These are phyloP conservation scores for Thielaviopsis euricoi DNA, from an alignment of 2,329 filamentous ascomycete species.

Conservation along the genomic window DNA sequence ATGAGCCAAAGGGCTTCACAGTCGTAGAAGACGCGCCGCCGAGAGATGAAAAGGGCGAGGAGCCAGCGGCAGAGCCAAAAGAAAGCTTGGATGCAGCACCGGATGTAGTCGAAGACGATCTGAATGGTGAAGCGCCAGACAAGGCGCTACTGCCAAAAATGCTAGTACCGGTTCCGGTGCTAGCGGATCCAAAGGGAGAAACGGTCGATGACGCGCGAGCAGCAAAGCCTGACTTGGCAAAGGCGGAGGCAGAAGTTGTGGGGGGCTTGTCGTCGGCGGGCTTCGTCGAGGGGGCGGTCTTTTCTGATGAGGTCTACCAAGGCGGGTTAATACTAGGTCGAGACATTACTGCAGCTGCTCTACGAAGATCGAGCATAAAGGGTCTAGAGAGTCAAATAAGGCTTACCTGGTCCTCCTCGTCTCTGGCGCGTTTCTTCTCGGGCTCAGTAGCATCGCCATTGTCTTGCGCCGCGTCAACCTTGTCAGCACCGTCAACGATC, in stretches of 20 bases:
- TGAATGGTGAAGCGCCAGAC: constrained; percentile 18
- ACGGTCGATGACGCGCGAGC: constrained; percentile 43
- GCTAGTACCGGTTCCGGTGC: constrained; percentile 18
- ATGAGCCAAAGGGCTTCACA: constrained; percentile 31
- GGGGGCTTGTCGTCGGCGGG: constrained; percentile 16
- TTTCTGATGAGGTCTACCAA: neutral
- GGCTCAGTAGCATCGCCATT: constrained; percentile 34
- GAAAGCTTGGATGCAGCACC: constrained; percentile 27
- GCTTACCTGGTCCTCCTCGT: constrained; percentile 26
- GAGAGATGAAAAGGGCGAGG: constrained; percentile 32
- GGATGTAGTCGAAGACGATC: constrained; percentile 13
- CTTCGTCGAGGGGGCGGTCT: constrained; percentile 12
- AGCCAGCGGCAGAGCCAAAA: constrained; percentile 26
- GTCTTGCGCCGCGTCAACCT: constrained; percentile 28
- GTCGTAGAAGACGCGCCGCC: constrained; percentile 16
- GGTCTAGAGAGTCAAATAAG: constrained; percentile 12
- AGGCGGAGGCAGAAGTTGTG: constrained; percentile 40
- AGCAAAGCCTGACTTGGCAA: constrained; percentile 52
- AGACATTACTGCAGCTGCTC: neutral
- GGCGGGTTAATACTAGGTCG: neutral
- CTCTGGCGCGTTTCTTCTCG: constrained; percentile 48
- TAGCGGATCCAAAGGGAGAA: constrained; percentile 46
- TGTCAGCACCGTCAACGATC: constrained; percentile 29
- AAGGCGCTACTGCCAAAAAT: constrained; percentile 16
- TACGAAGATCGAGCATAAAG: neutral